Conservation (phyloP, 129 eudicot genomes). For the Flaveria ramosissima region DNA sequence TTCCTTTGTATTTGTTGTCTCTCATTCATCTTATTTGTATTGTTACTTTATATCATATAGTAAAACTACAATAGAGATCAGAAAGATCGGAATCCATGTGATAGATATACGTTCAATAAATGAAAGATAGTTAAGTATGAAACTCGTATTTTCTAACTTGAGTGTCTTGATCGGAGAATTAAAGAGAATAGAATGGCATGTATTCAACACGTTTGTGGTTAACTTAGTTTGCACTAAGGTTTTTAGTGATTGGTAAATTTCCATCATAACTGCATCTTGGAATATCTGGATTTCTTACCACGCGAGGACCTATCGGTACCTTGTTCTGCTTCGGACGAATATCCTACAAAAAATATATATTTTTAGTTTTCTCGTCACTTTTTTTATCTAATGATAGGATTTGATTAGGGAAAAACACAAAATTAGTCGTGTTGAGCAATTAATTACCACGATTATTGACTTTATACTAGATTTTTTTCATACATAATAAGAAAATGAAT, state of each 20-base stretch:
- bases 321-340: constrained; percentile 76
- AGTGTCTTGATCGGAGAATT: no score
- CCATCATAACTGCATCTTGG: constrained; percentile 94
- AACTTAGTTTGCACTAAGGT: constrained; percentile 52
- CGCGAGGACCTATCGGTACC: constrained; percentile 75
- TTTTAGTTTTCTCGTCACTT: not conserved
- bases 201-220: not conserved
- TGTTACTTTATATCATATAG: no score
- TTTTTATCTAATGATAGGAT: not conserved
- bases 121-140: not conserved
- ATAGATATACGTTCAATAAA: no score
- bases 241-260: constrained; percentile 80
- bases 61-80: not conserved
- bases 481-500: no score
- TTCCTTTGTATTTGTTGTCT: no score
- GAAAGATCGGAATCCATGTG: no score
- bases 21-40: no score
- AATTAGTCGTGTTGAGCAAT: no score
- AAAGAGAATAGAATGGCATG: not conserved
- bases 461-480: no score
- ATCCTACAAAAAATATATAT: constrained; percentile 54
- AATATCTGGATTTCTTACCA: constrained; percentile 76
- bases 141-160: not conserved
- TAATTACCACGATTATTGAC: no score
- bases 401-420: not conserved